Base-by-base conservation (phyloP, 208 protist species). In the Wallacemonas sp. region DNA sequence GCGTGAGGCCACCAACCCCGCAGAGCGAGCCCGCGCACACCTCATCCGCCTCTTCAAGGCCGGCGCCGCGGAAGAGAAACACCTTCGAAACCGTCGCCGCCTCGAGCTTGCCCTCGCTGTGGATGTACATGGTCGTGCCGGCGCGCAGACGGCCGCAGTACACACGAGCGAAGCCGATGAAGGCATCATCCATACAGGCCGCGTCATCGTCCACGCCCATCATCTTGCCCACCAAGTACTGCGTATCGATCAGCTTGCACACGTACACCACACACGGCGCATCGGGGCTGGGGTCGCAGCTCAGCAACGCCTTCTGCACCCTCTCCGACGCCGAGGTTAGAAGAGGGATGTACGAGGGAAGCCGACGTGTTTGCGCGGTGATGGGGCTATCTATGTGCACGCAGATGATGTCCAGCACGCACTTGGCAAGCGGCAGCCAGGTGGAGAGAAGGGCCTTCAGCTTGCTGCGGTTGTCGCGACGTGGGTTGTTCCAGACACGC, bases 101-200 rank as follows among this genome's bases (percentile, higher is more conserved):
- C 33, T 77, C 60, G 21, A 86, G 67, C 24, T 73, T 49, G 47
- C 77, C 58, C 68, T 80, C 78, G 81, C 89, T 88, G 82, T 90
- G 79, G 30, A 99, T 86, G 45, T 93, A 88, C 22, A 99, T 74
- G 22, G 45, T 84, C 34, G 93, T 64, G 6, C 97, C 97, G 17
- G 86, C 78, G n/a, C 77, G 80, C 42, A 99, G 76, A 2, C 93
- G 93, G 6, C 98, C 98, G 72, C 84, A 91, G 71, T 99, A 99
- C 19, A 99, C 92, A 28, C 98, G 82, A 21, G 94, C 89, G 64
- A 99, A 98, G 19, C 91, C 98, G 62, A 99, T 90, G 72, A 99
- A 98, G 45, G 81, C 82, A 77, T 91, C 78, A 12, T 93, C 86
- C 11, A 24, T 58, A 4, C 12, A 58, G 28, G 24, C 15, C 2